Base-by-base conservation (phyloP, 2,329 filamentous ascomycete genomes). In the Arthroderma sp. region DNA sequence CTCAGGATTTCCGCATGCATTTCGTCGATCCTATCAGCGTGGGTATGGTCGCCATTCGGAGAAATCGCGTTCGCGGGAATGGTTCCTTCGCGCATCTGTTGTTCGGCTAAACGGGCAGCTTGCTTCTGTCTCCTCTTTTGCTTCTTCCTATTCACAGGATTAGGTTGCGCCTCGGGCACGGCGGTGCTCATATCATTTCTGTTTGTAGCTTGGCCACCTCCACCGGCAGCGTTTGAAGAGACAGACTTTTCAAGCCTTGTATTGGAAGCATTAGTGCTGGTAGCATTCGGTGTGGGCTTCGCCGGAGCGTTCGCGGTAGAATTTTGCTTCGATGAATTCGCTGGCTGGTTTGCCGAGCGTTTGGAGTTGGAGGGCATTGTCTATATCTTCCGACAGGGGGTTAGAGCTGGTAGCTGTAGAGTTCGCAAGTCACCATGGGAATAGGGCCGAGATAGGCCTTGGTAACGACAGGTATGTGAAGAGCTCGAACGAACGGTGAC, bases 61-160 rank as follows among this genome's bases (percentile, higher is more conserved):
- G 63, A 60, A 29, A 51, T 48, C 10, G 46, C 40, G 40, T 58
- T 54, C 31, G 49, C 50, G 29, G 46, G 31, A 11, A 53, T 48
- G 30, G 48, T 43, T 44, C 58, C 54, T 34, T 55, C 54, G 30
- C 56, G 51, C 50, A 68, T 66, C 53, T 69, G 68, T 30, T 72
- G 72, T 38, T 73, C 77, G 29, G 76, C 76, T 58, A 82, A 77
- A 49, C 81, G 82, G 30, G 85, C 83, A 31, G 83, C 83, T 66
- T 77, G 72, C 63, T 95, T 95, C 59, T 85, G 82, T 53, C 88
- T 78, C 54, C 88, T 79, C 72, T 94, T 95, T 64, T 91, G 84
- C 71, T 95, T 96, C 73, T 95, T 95, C 60, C 85, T 80, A 66
- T 94, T 95, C 42, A 88, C 82, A 15, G 22, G 28, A 10, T 41